These are phyloP conservation scores for Pleurotus pulmonarius DNA, from an alignment of 768 basidiomycete species.

Conservation along the genomic window DNA sequence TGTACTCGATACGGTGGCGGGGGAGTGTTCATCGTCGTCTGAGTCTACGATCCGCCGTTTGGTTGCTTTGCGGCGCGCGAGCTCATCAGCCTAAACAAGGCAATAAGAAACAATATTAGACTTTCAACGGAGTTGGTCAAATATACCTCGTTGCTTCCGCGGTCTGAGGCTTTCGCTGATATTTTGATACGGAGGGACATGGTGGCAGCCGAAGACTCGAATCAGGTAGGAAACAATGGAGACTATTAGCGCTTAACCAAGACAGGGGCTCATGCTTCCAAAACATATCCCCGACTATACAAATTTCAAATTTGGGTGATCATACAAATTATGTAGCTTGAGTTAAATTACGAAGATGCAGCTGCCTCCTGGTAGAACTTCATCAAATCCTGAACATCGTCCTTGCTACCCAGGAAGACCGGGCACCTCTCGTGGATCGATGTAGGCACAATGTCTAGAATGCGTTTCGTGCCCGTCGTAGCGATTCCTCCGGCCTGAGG, in stretches of 20 bases:
- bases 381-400: slow-evolving; percentile 88
- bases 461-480: slow-evolving; percentile 90
- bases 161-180: slow-evolving; percentile 11
- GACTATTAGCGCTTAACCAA: not conserved
- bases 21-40: slow-evolving; percentile 22
- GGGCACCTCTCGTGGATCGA: slow-evolving; percentile 89
- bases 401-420: slow-evolving; percentile 90
- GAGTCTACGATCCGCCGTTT: slow-evolving; percentile 25
- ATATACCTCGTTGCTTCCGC: not conserved
- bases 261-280: too few species aligned
- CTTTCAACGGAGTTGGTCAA: not conserved
- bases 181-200: slow-evolving; percentile 23
- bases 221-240: too few species aligned
- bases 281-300: too few species aligned
- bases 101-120: not conserved
- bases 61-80: slow-evolving; percentile 15
- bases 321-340: too few species aligned
- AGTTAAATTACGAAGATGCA: slow-evolving; percentile 5
- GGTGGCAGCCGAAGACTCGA: not conserved
- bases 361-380: slow-evolving; percentile 70
- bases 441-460: slow-evolving; percentile 86
- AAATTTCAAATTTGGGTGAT: too few species aligned
- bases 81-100: not conserved
- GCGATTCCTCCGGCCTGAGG: slow-evolving; percentile 90
- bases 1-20: not conserved